phyloP scores from a whole-genome alignment of 1,139 yeast genomes.

The Scheffersomyces insectosa region DNA sequence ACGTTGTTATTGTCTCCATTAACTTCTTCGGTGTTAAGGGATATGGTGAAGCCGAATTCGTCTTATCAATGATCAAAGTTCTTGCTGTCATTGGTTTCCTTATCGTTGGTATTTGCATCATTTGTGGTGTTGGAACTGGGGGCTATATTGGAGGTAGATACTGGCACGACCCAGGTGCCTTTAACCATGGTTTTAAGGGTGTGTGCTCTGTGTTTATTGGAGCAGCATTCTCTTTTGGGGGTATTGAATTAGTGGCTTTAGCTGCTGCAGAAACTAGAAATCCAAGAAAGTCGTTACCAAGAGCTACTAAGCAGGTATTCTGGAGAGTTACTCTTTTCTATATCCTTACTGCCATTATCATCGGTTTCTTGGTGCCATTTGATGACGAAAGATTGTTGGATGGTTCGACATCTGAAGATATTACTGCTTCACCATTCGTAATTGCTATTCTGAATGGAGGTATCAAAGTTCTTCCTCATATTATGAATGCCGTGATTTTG shows the following conservation, averaged over 20 bases:
- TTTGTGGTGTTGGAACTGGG: conserved; percentile 29
- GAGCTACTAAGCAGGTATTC: conserved; percentile 24
- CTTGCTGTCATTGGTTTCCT: conserved; percentile 25
- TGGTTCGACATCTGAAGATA: conserved; percentile 30
- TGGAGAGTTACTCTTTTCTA: conserved; percentile 23
- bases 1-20: conserved; percentile 36
- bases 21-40: conserved; percentile 49
- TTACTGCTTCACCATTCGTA: conserved; percentile 43
- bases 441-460: conserved; percentile 42
- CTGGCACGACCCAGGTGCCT: conserved; percentile 25
- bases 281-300: conserved; percentile 23
- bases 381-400: conserved; percentile 34
- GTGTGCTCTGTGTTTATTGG: conserved; percentile 23
- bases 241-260: conserved; percentile 23
- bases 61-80: conserved; percentile 36
- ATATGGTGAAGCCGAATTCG: conserved; percentile 53
- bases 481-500: conserved; percentile 56
- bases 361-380: conserved; percentile 50
- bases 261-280: conserved; percentile 25
- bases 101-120: conserved; percentile 22
- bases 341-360: conserved; percentile 42
- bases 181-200: conserved; percentile 23
- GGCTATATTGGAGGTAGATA: conserved; percentile 23
- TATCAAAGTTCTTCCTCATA: conserved; percentile 43
- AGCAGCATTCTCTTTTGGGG: conserved; percentile 25